Base-by-base conservation (phyloP, 2,329 filamentous ascomycete genomes). In the Sphaerulina musiva region DNA sequence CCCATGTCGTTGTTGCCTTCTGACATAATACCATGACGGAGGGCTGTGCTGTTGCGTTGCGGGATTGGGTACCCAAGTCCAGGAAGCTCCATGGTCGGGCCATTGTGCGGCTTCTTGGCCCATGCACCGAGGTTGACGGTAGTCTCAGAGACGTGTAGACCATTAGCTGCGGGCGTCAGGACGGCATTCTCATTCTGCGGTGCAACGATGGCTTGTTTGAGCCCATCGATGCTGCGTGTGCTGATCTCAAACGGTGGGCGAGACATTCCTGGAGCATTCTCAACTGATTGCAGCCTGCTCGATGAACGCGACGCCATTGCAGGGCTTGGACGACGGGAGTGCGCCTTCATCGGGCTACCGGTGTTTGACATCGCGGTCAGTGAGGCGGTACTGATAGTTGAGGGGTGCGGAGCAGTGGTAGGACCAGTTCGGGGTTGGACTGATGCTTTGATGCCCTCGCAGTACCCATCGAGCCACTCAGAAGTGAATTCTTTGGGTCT, bases 401-500 rank as follows among this genome's bases (percentile, higher is more conserved):
- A n/a, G 8, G 42, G 45, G 40, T 46, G 34, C 32, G 57, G 57
- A 29, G 59, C 54, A 6, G 65, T 64, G 44, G 67, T 63, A 39
- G 67, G 56, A 42, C 69, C 49, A 26, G 45, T 9, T 38, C 29
- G 36, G 17, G 26, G 41, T 4, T 41, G 23, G 14, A 42, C 48
- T 31, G 48, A 45, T 38, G 48, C 48, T 11, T 44, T 44, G 26
- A 51, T 32, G 9, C 67, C 69, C 26, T 64, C 59, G 48, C 68
- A 69, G 56, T 70, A 71, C 8, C 69, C 69, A 6, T 67, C 60
- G 8, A 71, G 53, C 50, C 62, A 68, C 26, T 67, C 60, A 17
- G 66, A 2, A n/a, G 6, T n/a, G 34, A 38, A n/a, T 4, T 11
- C 10, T 8, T n/a, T n/a, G 10, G 34, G 34, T 11, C 10, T 61